phyloP scores from a whole-genome alignment of 2,329 filamentous ascomycete genomes.

The Cladophialophora chaetospira region DNA sequence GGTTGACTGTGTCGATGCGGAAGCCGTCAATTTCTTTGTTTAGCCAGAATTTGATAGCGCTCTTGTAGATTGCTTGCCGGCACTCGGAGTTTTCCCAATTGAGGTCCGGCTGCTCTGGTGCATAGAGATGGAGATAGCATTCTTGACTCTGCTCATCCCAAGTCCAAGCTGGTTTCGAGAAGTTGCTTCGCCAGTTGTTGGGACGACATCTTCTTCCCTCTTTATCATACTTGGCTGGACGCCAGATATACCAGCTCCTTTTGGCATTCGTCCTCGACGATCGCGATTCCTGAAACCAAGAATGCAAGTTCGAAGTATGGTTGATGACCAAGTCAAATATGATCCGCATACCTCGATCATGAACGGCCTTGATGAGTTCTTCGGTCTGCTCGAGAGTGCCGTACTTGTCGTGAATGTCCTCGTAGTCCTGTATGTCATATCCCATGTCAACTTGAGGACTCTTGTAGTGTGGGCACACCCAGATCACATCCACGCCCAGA shows the following conservation, averaged over 20 bases:
- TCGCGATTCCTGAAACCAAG: conserved; percentile 67
- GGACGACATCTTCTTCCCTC: conserved; percentile 64
- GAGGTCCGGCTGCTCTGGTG: conserved; percentile 70
- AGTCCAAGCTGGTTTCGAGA: conserved; percentile 51
- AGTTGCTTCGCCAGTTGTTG: conserved; percentile 70
- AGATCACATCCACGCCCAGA: conserved; percentile 66
- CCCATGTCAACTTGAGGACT: conserved; percentile 69
- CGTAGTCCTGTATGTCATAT: conserved; percentile 69
- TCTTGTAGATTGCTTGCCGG: conserved; percentile 66
- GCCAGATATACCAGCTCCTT: conserved; percentile 65
- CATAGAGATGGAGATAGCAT: conserved; percentile 73
- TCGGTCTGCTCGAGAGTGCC: conserved; percentile 65
- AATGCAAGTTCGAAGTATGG: conserved; percentile 69
- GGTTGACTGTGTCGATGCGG: conserved; percentile 68
- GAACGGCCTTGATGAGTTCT: conserved; percentile 56
- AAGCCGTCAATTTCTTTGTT: conserved; percentile 69
- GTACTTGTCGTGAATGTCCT: conserved; percentile 62
- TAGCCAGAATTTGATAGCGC: conserved; percentile 73
- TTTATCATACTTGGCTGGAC: conserved; percentile 49
- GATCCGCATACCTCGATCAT: conserved; percentile 64
- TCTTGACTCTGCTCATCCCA: conserved; percentile 69
- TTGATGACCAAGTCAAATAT: conserved; percentile 74
- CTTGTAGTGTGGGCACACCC: conserved; percentile 68
- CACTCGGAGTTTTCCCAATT: conserved; percentile 72
- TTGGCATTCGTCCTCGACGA: conserved; percentile 60